A percentile compares a stretch with the other conserved stretches of the same genome.
Evolutionary conservation across 2,329 filamentous ascomycete genomes (phyloP).

Genomic region (Didymosphaeria variabile): DNA sequence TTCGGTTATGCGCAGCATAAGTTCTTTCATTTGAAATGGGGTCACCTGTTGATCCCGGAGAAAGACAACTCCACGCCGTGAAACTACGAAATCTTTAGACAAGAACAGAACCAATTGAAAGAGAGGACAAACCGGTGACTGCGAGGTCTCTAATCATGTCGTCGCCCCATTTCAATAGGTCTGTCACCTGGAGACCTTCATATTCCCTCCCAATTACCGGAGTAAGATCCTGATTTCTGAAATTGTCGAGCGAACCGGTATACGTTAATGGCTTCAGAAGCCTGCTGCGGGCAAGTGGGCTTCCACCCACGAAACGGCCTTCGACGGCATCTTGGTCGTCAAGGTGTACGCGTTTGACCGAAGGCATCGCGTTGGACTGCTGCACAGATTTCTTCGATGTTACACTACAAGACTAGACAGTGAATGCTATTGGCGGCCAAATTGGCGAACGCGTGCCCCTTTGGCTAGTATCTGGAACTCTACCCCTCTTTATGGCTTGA

Average conservation of each 20-base stretch:
- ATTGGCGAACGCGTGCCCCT: background rate
- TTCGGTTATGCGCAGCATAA: constrained; percentile 68
- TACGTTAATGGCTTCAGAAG: constrained; percentile 33
- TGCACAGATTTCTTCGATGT: background rate
- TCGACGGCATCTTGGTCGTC: constrained; percentile 18
- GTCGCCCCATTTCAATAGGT: constrained; percentile 46
- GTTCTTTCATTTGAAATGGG: constrained; percentile 70
- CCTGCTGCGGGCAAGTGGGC: constrained; percentile 33
- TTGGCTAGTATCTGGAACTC: constrained; percentile 10
- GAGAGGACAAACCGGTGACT: constrained; percentile 63
- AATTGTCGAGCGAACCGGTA: constrained; percentile 35
- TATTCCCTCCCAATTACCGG: constrained; percentile 63
- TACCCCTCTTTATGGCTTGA: constrained; percentile 14
- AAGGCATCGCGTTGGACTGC: constrained; percentile 29
- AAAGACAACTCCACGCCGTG: constrained; percentile 74
- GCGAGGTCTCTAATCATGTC: constrained; percentile 52
- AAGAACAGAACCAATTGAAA: background rate
- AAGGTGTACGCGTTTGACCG: constrained; percentile 26
- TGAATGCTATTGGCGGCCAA: constrained; percentile 4
- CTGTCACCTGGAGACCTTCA: constrained; percentile 43
- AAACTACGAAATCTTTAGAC: constrained; percentile 58
- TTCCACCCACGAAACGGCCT: constrained; percentile 29
- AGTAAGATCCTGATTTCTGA: constrained; percentile 55
- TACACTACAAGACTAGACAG: background rate
- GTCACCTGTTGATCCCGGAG: constrained; percentile 68